Base-by-base conservation (phyloP, 257 asterid genomes). In the Osmanthus fragrans region DNA sequence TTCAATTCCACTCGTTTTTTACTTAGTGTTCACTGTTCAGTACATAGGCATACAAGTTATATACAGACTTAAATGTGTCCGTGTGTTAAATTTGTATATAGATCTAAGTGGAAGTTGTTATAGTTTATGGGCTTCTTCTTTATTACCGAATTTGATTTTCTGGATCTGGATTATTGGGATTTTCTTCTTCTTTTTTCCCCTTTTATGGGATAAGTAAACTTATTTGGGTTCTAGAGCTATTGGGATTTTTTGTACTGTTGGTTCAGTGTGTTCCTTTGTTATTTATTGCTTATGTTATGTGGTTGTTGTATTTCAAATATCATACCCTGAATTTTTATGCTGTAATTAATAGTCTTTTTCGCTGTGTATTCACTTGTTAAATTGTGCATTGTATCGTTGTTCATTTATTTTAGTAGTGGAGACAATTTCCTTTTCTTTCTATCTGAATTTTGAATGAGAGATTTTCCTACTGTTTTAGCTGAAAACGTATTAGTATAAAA, bases 51-150 rank as follows among this genome's bases (percentile, higher is more conserved):
- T 25, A 40, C 30, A 56, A 73, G 47, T 64, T 34, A 65, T 79
- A 4, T 30, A 40, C 63, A 1, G 63, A 51, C 63, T 42, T 39
- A 7, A 21, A 25, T 19, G 12, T 11, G 34, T 39, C 36, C 1
- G 37, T 21, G 36, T 21, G 32, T 29, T 58, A 13, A 72, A 39
- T 39, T 49, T 66, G 67, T 40, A 72, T 21, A 40, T 80, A 79
- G 77, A 75, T 80, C 80, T 42, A 12, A 58, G 56, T 74, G 82
- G 66, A 58, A 75, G 34, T 51, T 74, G 51, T 77, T 54, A 75
- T n/a, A 18, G 5, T 40, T 66, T 32, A 60, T 23, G 30, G 66
- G 36, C 45, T 66, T 47, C 18, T n/a, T 54, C 64, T 19, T 13
- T 21, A 54, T 34, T 51, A 19, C 7, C 70, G 13, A 2, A 49